A percentile compares a stretch with the other conserved stretches of the same genome.
phyloP scores from a whole-genome alignment of 2,329 filamentous ascomycete species.

The Zasmidium cellare region DNA sequence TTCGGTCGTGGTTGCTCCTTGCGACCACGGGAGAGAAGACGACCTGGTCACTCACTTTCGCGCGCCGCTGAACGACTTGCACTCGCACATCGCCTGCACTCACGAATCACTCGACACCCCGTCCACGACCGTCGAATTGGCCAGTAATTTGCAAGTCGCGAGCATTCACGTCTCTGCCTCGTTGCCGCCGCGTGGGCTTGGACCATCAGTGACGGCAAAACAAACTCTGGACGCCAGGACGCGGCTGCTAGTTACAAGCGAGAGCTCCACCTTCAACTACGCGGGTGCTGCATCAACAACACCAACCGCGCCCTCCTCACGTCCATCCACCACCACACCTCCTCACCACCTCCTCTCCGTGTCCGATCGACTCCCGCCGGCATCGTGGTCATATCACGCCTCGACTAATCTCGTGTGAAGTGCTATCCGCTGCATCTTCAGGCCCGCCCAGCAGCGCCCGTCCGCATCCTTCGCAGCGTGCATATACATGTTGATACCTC shows the following conservation, averaged over 20 bases:
- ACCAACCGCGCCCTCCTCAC: background rate
- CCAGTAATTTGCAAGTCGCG: background rate
- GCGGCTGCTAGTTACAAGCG: background rate
- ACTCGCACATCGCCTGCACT: background rate
- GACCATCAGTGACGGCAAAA: background rate
- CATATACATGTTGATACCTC: conserved; percentile 33
- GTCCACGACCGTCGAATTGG: background rate
- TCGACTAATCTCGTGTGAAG: background rate
- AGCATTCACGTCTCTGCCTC: background rate
- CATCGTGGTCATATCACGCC: conserved; percentile 9
- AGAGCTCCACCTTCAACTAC: background rate
- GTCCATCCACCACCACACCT: background rate
- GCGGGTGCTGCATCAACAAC: background rate
- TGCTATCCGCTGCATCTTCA: conserved; percentile 16
- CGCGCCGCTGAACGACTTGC: background rate
- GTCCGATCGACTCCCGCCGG: conserved; percentile 8
- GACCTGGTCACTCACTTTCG: too few species aligned
- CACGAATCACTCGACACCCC: background rate
- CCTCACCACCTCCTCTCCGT: background rate
- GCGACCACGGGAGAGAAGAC: too few species aligned
- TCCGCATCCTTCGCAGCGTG: conserved; percentile 28
- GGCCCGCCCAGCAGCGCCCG: conserved; percentile 15
- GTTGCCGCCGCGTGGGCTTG: background rate
- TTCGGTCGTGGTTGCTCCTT: too few species aligned
- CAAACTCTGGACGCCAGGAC: background rate